Conservation (phyloP, 164 flowering plant species). For the Stephania yunnanensis region DNA sequence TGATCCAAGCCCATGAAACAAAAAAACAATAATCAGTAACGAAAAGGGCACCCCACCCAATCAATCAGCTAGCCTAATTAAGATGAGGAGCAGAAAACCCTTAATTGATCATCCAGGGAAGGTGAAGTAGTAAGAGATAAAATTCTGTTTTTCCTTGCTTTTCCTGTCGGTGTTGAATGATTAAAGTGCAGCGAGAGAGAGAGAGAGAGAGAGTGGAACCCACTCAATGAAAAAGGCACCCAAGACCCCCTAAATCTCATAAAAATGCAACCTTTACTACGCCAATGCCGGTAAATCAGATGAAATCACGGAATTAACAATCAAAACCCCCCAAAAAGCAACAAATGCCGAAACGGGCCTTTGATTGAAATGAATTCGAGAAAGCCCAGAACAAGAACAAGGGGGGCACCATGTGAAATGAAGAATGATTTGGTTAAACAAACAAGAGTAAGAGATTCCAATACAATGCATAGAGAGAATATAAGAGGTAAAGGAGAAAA, state of each 20-base stretch:
- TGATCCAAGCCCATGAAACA: neutral
- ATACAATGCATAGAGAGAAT: neutral
- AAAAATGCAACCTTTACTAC: neutral
- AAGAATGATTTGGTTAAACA: neutral
- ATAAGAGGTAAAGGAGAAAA: slow-evolving; percentile 8
- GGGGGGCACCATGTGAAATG: neutral
- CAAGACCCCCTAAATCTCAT: neutral
- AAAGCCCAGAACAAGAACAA: neutral
- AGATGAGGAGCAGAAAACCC: neutral
- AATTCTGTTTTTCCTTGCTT: neutral
- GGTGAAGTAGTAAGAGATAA: neutral
- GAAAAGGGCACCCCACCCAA: no score
- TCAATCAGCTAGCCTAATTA: no score
- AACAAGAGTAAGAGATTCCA: neutral
- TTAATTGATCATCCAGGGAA: neutral
- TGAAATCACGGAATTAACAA: no score
- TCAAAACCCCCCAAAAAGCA: neutral
- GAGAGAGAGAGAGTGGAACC: neutral
- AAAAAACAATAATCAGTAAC: neutral
- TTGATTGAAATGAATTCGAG: neutral
- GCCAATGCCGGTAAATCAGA: neutral
- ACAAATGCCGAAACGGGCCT: neutral
- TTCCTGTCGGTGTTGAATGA: neutral
- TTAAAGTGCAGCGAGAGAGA: neutral
- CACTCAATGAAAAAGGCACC: neutral